Conservation (phyloP, 345 rosid genomes). For the Clausena lansium region DNA sequence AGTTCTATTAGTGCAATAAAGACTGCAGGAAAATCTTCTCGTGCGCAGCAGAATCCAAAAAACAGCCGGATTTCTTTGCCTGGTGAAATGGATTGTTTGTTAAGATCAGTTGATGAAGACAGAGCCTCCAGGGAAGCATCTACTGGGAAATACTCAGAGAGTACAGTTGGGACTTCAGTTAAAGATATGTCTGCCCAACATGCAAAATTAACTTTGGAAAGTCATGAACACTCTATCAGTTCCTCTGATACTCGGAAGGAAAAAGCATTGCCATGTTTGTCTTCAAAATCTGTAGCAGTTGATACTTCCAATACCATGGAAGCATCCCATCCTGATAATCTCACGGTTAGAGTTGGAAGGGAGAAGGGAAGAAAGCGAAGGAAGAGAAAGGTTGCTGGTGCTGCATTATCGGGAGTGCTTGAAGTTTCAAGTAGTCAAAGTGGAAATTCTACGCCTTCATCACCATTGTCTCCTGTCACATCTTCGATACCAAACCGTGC, state of each 20-base stretch:
- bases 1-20: conserved; percentile 23
- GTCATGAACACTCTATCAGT: conserved; percentile 2
- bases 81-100: conserved; percentile 41
- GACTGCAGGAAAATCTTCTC: conserved; percentile 43
- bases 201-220: conserved; percentile 20
- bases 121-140: conserved; percentile 25
- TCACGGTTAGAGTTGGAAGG: conserved; percentile 53
- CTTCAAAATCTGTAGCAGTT: conserved; percentile 26
- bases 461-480: conserved; percentile 65
- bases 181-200: conserved; percentile 13
- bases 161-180: conserved; percentile 15
- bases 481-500: conserved; percentile 28
- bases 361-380: conserved; percentile 75
- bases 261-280: conserved; percentile 17
- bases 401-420: conserved; percentile 33
- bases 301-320: conserved; percentile 29
- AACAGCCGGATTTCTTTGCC: conserved; percentile 29
- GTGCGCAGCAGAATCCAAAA: conserved; percentile 22
- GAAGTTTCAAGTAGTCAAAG: conserved; percentile 92
- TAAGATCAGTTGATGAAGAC: conserved; percentile 39
- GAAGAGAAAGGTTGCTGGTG: conserved; percentile 60
- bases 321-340: conserved; percentile 45
- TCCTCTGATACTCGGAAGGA: conserved; percentile 11
- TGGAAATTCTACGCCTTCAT: conserved; percentile 88
- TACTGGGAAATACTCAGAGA: conserved; percentile 18